These are phyloP conservation scores for Effrenium voratum DNA, from an alignment of 73 alveolate genomes.

Conservation along the genomic window DNA sequence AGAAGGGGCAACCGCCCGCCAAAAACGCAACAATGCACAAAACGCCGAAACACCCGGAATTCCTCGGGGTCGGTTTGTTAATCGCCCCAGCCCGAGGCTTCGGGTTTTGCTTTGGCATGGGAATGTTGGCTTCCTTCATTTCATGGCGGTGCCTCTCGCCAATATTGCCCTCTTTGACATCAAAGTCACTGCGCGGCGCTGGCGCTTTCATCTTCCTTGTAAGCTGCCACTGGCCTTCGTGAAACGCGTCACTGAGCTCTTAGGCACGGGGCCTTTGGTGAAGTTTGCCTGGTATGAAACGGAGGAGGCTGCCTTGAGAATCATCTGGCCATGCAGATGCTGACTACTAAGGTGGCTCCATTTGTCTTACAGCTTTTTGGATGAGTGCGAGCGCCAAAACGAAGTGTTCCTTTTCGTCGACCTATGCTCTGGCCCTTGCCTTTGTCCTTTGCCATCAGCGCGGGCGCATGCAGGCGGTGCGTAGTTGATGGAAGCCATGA, in stretches of 20 bases:
- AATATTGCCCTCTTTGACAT: background rate
- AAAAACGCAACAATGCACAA: no score
- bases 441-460: background rate
- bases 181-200: background rate
- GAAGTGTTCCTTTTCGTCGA: background rate
- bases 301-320: background rate
- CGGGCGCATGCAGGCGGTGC: background rate
- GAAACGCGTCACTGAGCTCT: background rate
- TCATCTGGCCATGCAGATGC: background rate
- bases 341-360: background rate
- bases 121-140: background rate
- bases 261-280: background rate
- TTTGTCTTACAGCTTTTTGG: background rate
- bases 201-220: background rate
- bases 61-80: no score
- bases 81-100: background rate
- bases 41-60: no score
- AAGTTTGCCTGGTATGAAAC: background rate
- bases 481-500: background rate
- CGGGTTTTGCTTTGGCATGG: background rate
- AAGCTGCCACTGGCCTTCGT: background rate
- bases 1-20: no score
- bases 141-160: background rate
- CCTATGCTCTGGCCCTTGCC: background rate
- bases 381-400: background rate